Evolutionary conservation across 805 yeast species (phyloP).

Genomic region (Ogataea nakhonphanomensis): DNA sequence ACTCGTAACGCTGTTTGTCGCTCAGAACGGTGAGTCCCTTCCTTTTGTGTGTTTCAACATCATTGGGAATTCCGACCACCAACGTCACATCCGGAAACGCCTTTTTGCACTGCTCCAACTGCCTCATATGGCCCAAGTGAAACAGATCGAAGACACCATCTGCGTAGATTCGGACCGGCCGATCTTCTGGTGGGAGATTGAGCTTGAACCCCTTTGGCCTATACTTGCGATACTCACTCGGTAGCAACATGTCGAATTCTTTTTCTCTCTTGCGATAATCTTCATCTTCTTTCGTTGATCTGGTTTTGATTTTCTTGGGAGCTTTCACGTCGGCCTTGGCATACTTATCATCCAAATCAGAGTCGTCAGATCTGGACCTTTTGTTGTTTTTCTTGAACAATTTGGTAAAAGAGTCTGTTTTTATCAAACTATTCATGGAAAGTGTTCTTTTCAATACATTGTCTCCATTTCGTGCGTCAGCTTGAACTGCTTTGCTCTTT

Average conservation of each 20-base stretch:
- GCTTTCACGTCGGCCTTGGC: conserved; percentile 11
- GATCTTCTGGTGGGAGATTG: conserved; percentile 77
- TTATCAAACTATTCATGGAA: conserved; percentile 19
- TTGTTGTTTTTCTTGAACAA: conserved; percentile 20
- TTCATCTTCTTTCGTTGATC: conserved; percentile 25
- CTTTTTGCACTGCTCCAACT: conserved; percentile 93
- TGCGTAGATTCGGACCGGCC: conserved; percentile 93
- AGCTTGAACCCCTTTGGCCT: conserved; percentile 77
- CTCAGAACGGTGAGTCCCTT: conserved; percentile 91
- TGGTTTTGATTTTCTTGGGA: conserved; percentile 8
- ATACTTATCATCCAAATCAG: conserved; percentile 10
- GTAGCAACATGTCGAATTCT: conserved; percentile 59
- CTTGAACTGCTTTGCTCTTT: not conserved
- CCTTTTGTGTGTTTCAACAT: conserved; percentile 82
- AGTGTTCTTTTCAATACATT: conserved; percentile 12
- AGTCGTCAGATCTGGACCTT: conserved; percentile 15
- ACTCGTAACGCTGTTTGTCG: conserved; percentile 84
- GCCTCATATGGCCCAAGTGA: conserved; percentile 97
- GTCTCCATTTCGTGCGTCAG: conserved; percentile 2
- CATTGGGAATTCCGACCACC: conserved; percentile 91
- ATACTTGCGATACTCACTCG: conserved; percentile 67
- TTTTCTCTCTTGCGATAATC: conserved; percentile 44
- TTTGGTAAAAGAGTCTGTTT: conserved; percentile 23
- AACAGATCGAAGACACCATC: conserved; percentile 97
- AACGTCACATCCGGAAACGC: conserved; percentile 79